A percentile compares a stretch with the other conserved stretches of the same genome.
These are phyloP conservation scores for Boechera stricta DNA, from an alignment of 345 rosid genomes.

Conservation along the genomic window DNA sequence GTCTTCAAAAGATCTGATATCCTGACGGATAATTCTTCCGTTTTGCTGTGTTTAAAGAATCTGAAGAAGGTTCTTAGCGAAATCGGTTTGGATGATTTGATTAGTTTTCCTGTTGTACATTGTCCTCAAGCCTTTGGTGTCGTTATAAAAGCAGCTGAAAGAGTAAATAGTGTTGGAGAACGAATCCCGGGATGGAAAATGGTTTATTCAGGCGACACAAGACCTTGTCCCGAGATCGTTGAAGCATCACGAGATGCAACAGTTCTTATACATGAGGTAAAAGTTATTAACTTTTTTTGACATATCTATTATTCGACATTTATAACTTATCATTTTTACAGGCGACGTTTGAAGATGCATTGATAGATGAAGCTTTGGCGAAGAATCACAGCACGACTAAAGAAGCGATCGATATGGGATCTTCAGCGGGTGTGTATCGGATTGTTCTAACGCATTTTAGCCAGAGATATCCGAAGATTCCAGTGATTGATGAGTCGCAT, in stretches of 20 bases:
- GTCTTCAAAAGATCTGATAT: slow-evolving; percentile 59
- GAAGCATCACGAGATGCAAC: slow-evolving; percentile 86
- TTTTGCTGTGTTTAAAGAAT: slow-evolving; percentile 54
- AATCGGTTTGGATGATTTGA: slow-evolving; percentile 66
- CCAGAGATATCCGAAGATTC: slow-evolving; percentile 93
- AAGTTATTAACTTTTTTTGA: slow-evolving; percentile 1
- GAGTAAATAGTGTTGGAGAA: slow-evolving; percentile 68
- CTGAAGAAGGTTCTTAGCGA: slow-evolving; percentile 66
- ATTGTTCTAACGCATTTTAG: slow-evolving; percentile 96
- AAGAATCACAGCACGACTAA: slow-evolving; percentile 95
- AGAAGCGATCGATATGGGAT: slow-evolving; percentile 87
- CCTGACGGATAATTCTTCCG: slow-evolving; percentile 48
- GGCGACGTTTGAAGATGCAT: slow-evolving; percentile 94
- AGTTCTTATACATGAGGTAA: slow-evolving; percentile 91
- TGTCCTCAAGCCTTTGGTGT: slow-evolving; percentile 93
- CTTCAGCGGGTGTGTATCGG: slow-evolving; percentile 67
- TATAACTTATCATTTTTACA: slow-evolving; percentile 35
- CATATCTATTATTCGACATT: not conserved
- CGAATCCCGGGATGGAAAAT: slow-evolving; percentile 90
- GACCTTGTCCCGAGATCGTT: slow-evolving; percentile 78
- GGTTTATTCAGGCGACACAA: slow-evolving; percentile 94
- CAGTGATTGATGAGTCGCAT: slow-evolving; percentile 72
- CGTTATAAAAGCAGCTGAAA: slow-evolving; percentile 69
- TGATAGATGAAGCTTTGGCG: slow-evolving; percentile 88
- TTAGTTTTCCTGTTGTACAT: slow-evolving; percentile 94